Evolutionary conservation across 768 basidiomycete genomes (phyloP), one percentile per base, ranked within the genome.

Genomic region (Kwoniella botswanensis): DNA sequence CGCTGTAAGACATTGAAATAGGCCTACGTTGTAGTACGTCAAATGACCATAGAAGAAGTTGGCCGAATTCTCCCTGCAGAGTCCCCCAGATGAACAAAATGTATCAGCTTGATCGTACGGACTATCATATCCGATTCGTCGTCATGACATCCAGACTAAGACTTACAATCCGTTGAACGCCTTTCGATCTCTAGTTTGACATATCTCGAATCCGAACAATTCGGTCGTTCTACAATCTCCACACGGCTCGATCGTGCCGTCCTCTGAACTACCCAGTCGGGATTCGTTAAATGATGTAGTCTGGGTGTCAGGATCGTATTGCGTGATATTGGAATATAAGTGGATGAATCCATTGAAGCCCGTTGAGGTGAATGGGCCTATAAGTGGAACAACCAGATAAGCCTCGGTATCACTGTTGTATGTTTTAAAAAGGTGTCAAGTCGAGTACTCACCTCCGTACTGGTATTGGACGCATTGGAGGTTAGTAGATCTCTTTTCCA

Each of bases 221-320:
- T 74, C 56, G 55, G 73, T 74, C 44, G 69, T 69, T 54, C 66
- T 43, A 57, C 73, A 74, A 11, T 71, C 73, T 11, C 73, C 73
- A 60, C 73, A 74, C 10, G 50, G 42, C 26, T 68, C 24, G 43
- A 74, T 67, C 11, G 65, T 65, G 12, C 73, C 73, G 55, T 74
- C 56, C 21, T 24, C 66, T 0, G 53, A 18, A 21, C 67, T 18
- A 12, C 73, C 70, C 21, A 74, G 50, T 17, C 70, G 52, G 21
- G 70, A 71, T 26, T 67, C 73, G 54, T 63, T 67, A 66, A 71
- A 74, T 41, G 69, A 18, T 0, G 55, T 64, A 24, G 63, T 63
- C 18, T 73, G 63, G 0, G 68, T 66, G 3, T 60, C 56, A 1
- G 63, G 50, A 43, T 74, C 66, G 29, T 26, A 67, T 17, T 54